Evolutionary conservation across 2,329 filamentous ascomycete species (phyloP), one percentile per base, ranked within the genome.

Genomic region (Alternaria burnsii): DNA sequence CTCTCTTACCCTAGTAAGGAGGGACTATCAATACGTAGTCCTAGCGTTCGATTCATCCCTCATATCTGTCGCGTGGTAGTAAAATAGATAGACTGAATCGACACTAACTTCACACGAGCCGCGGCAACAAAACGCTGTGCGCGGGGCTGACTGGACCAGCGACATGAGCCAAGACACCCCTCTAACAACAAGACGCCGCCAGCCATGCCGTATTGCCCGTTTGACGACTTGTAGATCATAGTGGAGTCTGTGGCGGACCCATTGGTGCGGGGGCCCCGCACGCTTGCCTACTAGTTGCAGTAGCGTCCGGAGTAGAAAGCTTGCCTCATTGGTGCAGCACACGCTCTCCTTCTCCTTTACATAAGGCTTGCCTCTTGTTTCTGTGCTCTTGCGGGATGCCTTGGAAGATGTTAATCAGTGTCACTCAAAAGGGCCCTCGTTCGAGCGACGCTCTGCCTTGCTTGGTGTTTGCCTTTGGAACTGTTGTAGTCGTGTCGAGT

Each of bases 261-360:
- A 42, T 41, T 52, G 47, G 46, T 47, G 43, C 36, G 46, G 66
- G 62, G 64, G 52, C 63, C 62, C 57, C 62, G 56, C 53, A 58
- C 52, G 55, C 54, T 18, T 36, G 28, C 14, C 22, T 22, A 30
- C 41, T 52, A 22, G 24, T 40, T 12, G 4, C 18, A 43, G 38
- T 55, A 61, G 51, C 4, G 58, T 18, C 46, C 24, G 48, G 28
- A 28, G n/a, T 18, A 20, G 32, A 52, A 42, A 57, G 55, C 41
- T 36, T 40, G 30, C 42, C 48, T 43, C 20, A 52, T 52, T 53
- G 34, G 26, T 41, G 43, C 48, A 22, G 11, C 16, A n/a, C 14
- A 20, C 44, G n/a, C 11, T 40, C 50, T 12, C 50, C 11, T 4
- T 52, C n/a, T 52, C 26, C 20, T 50, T 38, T 26, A 36, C 8